Evolutionary conservation across 371 early-diverging fungal species (phyloP).

Genomic region (Haplosporangium sp.): DNA sequence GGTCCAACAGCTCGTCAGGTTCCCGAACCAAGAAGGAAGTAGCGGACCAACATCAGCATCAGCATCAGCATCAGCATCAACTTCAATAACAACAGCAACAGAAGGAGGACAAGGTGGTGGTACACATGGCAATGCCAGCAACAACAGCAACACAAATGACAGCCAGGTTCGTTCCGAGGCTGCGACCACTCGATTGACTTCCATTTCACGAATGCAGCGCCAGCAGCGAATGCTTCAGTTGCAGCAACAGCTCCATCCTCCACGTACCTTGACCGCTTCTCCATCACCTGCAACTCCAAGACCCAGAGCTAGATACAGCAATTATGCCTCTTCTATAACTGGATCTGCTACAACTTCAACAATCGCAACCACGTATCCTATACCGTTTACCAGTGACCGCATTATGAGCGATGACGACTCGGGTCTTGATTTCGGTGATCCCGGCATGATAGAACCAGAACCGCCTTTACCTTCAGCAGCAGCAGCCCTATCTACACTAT

Average conservation of each 20-base stretch:
- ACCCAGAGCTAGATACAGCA: background rate
- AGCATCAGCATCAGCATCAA: background rate
- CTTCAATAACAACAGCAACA: background rate
- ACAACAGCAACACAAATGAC: background rate
- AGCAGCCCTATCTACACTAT: slow-evolving; percentile 8
- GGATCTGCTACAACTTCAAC: background rate
- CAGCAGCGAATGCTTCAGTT: slow-evolving; percentile 1
- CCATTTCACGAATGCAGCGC: slow-evolving; percentile 7
- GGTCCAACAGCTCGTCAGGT: slow-evolving; percentile 27
- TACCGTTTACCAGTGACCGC: no score
- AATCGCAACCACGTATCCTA: no score
- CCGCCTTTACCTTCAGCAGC: slow-evolving; percentile 10
- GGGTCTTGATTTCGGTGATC: background rate
- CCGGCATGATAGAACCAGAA: background rate
- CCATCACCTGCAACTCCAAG: slow-evolving; percentile 8
- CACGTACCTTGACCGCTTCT: background rate
- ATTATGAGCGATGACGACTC: no score
- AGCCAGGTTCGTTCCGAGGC: slow-evolving; percentile 1
- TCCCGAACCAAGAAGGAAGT: background rate
- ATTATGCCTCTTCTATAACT: slow-evolving; percentile 1
- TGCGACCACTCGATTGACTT: slow-evolving; percentile 27
- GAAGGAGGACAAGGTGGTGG: background rate
- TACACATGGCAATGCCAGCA: background rate
- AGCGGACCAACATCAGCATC: background rate
- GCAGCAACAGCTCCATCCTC: background rate